Evolutionary conservation across 768 basidiomycete species (phyloP).

Genomic region (Galerina marginata): DNA sequence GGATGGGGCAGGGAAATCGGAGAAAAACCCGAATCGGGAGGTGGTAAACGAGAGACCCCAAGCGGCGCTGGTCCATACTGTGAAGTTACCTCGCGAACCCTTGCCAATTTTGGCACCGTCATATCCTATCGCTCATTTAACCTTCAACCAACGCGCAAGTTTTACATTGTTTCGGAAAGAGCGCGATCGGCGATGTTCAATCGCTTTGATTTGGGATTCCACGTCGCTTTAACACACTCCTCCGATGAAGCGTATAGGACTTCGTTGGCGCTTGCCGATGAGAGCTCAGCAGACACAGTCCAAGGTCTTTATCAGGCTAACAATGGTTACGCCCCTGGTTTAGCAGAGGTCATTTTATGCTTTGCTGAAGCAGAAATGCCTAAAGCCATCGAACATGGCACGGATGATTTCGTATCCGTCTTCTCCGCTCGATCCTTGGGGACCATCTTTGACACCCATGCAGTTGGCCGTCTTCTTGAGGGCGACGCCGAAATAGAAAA

Average conservation of each 20-base stretch:
- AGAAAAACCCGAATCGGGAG: neutral
- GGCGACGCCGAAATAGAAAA: slow-evolving; percentile 3
- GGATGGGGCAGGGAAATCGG: neutral
- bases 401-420: slow-evolving; percentile 3
- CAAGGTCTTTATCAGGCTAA: neutral
- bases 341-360: slow-evolving; percentile 8
- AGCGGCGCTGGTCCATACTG: slow-evolving; percentile 10
- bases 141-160: neutral
- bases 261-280: neutral
- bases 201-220: slow-evolving; percentile 7
- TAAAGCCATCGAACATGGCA: slow-evolving; percentile 10
- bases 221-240: slow-evolving; percentile 4
- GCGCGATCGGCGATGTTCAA: slow-evolving; percentile 13
- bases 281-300: neutral
- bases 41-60: neutral
- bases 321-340: slow-evolving; percentile 5
- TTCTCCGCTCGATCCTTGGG: slow-evolving; percentile 10
- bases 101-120: slow-evolving; percentile 11
- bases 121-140: slow-evolving; percentile 3
- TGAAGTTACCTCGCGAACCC: slow-evolving; percentile 9
- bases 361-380: slow-evolving; percentile 12
- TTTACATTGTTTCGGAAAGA: slow-evolving; percentile 7
- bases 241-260: slow-evolving; percentile 2
- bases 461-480: slow-evolving; percentile 1
- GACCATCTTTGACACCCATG: neutral